These are phyloP conservation scores for Russula foetens DNA, from an alignment of 768 basidiomycete species.

Conservation along the genomic window DNA sequence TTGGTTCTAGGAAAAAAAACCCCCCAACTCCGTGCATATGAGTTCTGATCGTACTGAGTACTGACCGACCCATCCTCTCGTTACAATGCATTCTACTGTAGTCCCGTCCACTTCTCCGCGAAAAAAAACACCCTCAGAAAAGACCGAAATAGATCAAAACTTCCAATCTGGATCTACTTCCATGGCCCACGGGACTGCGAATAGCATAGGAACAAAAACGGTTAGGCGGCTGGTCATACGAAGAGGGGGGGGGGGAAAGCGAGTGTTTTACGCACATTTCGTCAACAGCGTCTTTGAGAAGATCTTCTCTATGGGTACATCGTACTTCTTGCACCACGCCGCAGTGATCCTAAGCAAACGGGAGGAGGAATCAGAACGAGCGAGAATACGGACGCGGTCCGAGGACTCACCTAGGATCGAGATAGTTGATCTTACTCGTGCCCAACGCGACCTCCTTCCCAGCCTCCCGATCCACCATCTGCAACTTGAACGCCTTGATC, in stretches of 20 bases:
- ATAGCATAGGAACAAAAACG: conserved; percentile 53
- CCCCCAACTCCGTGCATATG: too few species aligned
- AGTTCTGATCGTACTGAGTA: too few species aligned
- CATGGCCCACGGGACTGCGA: too few species aligned
- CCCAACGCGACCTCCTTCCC: conserved; percentile 91
- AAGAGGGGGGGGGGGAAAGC: conserved; percentile 9
- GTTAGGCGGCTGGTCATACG: neutral
- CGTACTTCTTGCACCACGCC: conserved; percentile 87
- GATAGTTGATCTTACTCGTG: conserved; percentile 97
- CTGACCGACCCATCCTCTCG: too few species aligned
- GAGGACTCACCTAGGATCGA: conserved; percentile 63
- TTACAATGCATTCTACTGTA: too few species aligned
- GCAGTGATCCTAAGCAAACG: conserved; percentile 65
- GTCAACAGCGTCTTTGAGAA: conserved; percentile 80
- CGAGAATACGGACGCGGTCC: too few species aligned
- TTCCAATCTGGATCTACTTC: conserved; percentile 78
- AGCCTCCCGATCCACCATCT: conserved; percentile 87
- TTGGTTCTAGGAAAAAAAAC: too few species aligned
- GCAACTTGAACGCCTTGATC: conserved; percentile 79
- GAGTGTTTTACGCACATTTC: conserved; percentile 78
- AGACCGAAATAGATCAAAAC: conserved; percentile 43
- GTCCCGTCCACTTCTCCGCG: too few species aligned
- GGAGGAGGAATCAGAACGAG: too few species aligned
- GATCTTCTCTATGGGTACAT: conserved; percentile 88
- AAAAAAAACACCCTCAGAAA: too few species aligned